phyloP scores from a whole-genome alignment of 441 rosid genomes.

The Pelargonium citronellum region DNA sequence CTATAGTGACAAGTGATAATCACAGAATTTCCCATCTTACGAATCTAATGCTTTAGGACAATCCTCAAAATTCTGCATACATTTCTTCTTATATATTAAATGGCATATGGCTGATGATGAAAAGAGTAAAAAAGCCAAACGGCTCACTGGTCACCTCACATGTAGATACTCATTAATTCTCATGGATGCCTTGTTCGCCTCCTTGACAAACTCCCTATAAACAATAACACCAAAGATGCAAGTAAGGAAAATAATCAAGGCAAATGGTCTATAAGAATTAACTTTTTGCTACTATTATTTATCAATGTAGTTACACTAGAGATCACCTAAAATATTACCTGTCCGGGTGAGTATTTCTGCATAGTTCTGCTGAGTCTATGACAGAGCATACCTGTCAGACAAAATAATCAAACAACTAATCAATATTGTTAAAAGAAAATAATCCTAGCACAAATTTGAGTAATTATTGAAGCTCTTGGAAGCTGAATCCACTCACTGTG shows the following conservation, averaged over 20 bases:
- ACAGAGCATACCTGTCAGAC: constrained; percentile 69
- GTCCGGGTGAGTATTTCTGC: constrained; percentile 90
- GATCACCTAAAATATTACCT: constrained; percentile 37
- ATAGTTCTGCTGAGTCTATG: constrained; percentile 93
- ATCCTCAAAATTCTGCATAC: neutral
- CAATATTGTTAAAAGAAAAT: neutral
- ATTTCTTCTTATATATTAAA: neutral
- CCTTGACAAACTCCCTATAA: constrained; percentile 79
- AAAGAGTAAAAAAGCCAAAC: constrained; percentile 19
- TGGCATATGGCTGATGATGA: too few relatives aligned
- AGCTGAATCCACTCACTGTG: constrained; percentile 52
- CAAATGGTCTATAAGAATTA: neutral
- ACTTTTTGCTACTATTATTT: neutral
- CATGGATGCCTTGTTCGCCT: constrained; percentile 80
- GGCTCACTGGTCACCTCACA: constrained; percentile 86
- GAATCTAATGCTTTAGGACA: neutral
- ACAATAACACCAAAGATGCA: neutral
- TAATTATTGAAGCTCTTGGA: constrained; percentile 2
- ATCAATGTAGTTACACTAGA: neutral
- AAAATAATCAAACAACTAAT: constrained; percentile 15
- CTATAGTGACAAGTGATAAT: neutral
- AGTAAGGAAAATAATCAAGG: neutral
- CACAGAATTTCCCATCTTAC: neutral
- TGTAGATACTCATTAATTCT: constrained; percentile 88
- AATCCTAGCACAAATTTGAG: neutral